Evolutionary conservation across 75 land plant genomes (phyloP).

Genomic region (Cupressus sempervirens): DNA sequence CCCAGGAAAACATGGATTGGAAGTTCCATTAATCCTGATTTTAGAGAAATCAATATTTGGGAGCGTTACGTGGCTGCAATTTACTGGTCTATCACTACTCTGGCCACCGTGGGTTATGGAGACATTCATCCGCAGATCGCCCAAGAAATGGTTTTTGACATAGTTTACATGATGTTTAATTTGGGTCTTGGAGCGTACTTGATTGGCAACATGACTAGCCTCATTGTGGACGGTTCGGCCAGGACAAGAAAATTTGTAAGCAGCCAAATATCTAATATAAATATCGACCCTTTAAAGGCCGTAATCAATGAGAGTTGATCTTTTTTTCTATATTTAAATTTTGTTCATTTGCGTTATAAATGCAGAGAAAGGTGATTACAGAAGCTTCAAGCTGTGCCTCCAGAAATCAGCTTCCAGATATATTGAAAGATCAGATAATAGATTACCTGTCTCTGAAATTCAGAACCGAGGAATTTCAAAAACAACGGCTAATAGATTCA

Average conservation of each 20-base stretch:
- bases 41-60: conserved; percentile 19
- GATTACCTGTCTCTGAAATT: conserved; percentile 29
- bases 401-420: conserved; percentile 18
- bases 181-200: conserved; percentile 30
- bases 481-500: conserved; percentile 16
- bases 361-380: conserved; percentile 26
- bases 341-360: neutral
- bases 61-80: conserved; percentile 20
- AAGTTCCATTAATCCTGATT: conserved; percentile 13
- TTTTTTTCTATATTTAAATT: no score
- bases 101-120: conserved; percentile 37
- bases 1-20: conserved; percentile 74
- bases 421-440: conserved; percentile 24
- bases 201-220: conserved; percentile 42
- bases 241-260: conserved; percentile 35
- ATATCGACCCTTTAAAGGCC: no score
- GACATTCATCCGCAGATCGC: conserved; percentile 30
- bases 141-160: conserved; percentile 27
- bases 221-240: conserved; percentile 23
- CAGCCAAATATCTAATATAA: no score
- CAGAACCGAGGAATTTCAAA: conserved; percentile 23
- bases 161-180: conserved; percentile 28
- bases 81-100: conserved; percentile 37
- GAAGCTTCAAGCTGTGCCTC: conserved; percentile 16
- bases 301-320: no score